Base-by-base conservation (phyloP, 192 early-diverging fungal genomes). In the Podila minutissima region DNA sequence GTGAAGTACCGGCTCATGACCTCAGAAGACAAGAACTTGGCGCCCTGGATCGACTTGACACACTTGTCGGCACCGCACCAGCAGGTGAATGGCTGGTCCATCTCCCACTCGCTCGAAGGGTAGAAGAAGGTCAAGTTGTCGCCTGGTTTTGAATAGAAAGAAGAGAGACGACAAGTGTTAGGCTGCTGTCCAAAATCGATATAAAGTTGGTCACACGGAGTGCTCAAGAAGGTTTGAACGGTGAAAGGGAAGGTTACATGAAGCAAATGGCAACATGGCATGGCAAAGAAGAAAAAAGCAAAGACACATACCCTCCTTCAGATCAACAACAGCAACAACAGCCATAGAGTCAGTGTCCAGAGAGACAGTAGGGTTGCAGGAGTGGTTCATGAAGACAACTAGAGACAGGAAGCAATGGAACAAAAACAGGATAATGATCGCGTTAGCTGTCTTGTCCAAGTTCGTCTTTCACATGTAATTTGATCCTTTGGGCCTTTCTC, bases 41-140 rank as follows among this genome's bases (percentile, higher is more conserved):
- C 88, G 19, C 88, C 88, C 55, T 82, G 70, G 26, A 89, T 85
- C 46, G 26, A 81, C 73, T 86, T 84, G 63, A 89, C 83, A 55
- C 88, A 89, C 84, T 84, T 59, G 4, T 66, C 57, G 10, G 85
- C 62, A 29, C 87, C 86, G 60, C 89, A 90, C 87, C 89, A 88
- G 71, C 89, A 90, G 31, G 82, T 69, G 61, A 90, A 90, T 10
- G 89, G 87, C 76, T 90, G 86, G 74, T 84, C 87, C 89, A 90
- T 90, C 61, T 90, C 89, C 89, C 89, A 90, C 69, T 89, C 88
- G 53, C 87, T 88, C n/a, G 88, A 87, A 41, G 87, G 87, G 68
- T 90, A 90, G 73, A 88, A 88, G 75, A 90, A 88, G 20, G 86
- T 86, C 55, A 88, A 28, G 68, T 85, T 88, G 63, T 88, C 87